Percentiles rank a stretch among this genome's conserved stretches.
Evolutionary conservation across 2,329 filamentous ascomycete genomes (phyloP).

Genomic region (Fusarium pseudocircinatum): DNA sequence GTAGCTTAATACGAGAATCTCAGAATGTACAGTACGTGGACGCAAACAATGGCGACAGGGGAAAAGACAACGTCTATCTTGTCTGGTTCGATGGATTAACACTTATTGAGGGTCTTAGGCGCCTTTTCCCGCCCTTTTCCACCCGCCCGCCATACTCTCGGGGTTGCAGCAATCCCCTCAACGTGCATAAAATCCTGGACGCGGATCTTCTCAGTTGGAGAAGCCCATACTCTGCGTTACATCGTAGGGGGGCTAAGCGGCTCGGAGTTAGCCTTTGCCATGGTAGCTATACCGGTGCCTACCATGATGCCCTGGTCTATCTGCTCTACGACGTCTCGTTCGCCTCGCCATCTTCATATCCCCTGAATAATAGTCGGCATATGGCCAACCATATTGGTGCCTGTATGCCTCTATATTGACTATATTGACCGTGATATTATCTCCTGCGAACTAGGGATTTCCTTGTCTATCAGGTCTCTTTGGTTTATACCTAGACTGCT

Average conservation of each 20-base stretch:
- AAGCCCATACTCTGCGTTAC: slow-evolving; percentile 34
- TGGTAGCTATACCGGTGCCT: slow-evolving; percentile 3
- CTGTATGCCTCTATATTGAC: slow-evolving; percentile 1
- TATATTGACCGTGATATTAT: background rate
- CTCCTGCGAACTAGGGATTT: background rate
- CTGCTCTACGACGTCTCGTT: background rate
- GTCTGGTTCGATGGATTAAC: background rate
- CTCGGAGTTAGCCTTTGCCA: background rate
- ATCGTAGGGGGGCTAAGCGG: slow-evolving; percentile 27
- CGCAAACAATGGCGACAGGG: background rate
- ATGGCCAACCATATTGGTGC: background rate
- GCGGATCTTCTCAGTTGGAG: slow-evolving; percentile 38
- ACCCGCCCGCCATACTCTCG: slow-evolving; percentile 21
- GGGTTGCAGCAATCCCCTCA: slow-evolving; percentile 18
- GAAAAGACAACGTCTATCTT: slow-evolving; percentile 15
- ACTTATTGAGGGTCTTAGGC: slow-evolving; percentile 2
- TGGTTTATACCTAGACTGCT: background rate
- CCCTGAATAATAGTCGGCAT: background rate
- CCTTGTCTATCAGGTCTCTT: slow-evolving; percentile 6
- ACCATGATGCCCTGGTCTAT: background rate
- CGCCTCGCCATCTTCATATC: slow-evolving; percentile 3
- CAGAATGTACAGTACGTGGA: background rate
- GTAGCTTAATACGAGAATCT: slow-evolving; percentile 12
- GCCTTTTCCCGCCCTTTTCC: slow-evolving; percentile 18
- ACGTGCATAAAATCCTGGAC: slow-evolving; percentile 37